Percentiles rank a stretch among this genome's conserved stretches.
Evolutionary conservation across 148 eudicot species (phyloP).

Genomic region (Heliamphora exappendiculata): DNA sequence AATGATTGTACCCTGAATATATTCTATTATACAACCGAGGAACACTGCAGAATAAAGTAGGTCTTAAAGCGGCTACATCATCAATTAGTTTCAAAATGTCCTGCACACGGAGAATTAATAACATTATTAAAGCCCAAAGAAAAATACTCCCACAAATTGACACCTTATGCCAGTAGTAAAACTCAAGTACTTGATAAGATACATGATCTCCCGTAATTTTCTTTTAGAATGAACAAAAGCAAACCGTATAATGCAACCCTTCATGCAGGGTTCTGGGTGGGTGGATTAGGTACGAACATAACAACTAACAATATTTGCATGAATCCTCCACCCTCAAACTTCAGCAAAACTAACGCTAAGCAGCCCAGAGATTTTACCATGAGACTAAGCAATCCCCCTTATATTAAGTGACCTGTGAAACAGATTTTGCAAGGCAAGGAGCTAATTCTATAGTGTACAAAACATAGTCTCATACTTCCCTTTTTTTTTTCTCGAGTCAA

Average conservation of each 20-base stretch:
- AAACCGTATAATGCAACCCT: neutral
- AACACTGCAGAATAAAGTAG: constrained; percentile 87
- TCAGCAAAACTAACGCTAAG: neutral
- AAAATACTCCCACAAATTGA: neutral
- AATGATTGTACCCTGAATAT: constrained; percentile 63
- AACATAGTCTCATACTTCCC: neutral
- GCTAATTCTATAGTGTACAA: neutral
- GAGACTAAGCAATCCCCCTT: too few species aligned
- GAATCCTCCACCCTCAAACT: neutral
- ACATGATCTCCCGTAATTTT: neutral
- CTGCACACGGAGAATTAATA: constrained; percentile 28
- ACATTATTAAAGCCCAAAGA: neutral
- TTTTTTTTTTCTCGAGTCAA: neutral
- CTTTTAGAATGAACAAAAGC: neutral
- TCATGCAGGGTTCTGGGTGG: neutral
- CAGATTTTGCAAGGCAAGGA: neutral
- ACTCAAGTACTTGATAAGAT: neutral
- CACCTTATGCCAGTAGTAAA: neutral
- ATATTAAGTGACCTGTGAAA: neutral
- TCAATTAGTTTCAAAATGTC: constrained; percentile 86
- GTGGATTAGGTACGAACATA: neutral
- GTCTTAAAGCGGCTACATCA: constrained; percentile 69
- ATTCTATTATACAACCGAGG: constrained; percentile 88
- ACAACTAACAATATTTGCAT: neutral
- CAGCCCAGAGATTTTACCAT: neutral